phyloP scores from a whole-genome alignment of 352 stramenopile species.

The Pythium dissotocum region DNA sequence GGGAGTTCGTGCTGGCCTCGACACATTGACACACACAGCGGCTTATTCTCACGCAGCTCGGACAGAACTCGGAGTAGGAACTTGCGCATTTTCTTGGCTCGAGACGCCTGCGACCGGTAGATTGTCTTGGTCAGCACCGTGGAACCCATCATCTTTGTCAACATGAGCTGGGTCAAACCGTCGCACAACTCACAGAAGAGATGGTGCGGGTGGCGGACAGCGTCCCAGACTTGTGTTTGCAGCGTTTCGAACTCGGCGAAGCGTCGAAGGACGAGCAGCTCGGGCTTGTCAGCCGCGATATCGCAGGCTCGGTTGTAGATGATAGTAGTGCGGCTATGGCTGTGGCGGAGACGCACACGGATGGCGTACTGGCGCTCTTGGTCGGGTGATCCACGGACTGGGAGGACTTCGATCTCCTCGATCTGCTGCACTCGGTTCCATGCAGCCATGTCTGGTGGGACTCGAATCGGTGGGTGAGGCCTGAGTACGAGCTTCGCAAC shows the following conservation, averaged over 20 bases:
- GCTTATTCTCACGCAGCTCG: constrained; percentile 8
- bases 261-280: constrained; percentile 54
- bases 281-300: constrained; percentile 14
- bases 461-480: constrained; percentile 6
- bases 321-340: constrained; percentile 11
- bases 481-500: not conserved
- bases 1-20: constrained; percentile 13
- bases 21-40: constrained; percentile 4
- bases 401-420: constrained; percentile 1
- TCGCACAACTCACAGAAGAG: constrained; percentile 60
- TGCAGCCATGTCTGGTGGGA: constrained; percentile 7
- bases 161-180: constrained; percentile 16
- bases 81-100: constrained; percentile 18
- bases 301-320: constrained; percentile 2
- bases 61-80: constrained; percentile 10
- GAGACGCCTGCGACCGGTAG: constrained; percentile 1
- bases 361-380: constrained; percentile 2
- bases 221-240: constrained; percentile 40
- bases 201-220: constrained; percentile 33
- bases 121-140: constrained; percentile 4
- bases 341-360: constrained; percentile 2
- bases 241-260: constrained; percentile 54
- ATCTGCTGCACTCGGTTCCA: constrained; percentile 15
- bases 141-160: constrained; percentile 5
- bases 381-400: not conserved